Percentiles rank a stretch among this genome's conserved stretches.
phyloP scores from a whole-genome alignment of 495 filamentous ascomycete species.

The Hyphodiscus hymeniophilus region DNA sequence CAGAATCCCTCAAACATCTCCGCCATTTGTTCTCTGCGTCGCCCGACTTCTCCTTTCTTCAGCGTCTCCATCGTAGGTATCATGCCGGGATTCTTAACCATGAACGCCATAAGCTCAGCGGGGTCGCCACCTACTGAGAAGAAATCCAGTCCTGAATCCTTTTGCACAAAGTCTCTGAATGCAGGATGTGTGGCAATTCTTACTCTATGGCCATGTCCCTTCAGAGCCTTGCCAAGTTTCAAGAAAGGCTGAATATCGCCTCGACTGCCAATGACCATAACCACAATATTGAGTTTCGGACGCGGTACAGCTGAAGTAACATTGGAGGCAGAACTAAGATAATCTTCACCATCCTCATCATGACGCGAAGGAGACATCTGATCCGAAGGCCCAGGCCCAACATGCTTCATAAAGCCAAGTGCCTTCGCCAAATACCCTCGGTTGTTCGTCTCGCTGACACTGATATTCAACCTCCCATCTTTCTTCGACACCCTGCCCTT shows the following conservation, averaged over 20 bases:
- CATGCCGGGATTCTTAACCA: conserved; percentile 74
- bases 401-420: no score
- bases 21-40: conserved; percentile 52
- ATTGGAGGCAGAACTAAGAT: no score
- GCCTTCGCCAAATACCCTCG: no score
- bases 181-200: conserved; percentile 64
- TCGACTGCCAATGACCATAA: conserved; percentile 70
- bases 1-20: conserved; percentile 66
- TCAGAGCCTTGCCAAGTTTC: conserved; percentile 53
- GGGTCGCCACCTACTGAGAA: conserved; percentile 72
- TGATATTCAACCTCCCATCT: no score
- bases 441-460: no score
- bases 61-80: conserved; percentile 60
- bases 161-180: conserved; percentile 57
- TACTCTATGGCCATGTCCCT: conserved; percentile 58
- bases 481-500: no score
- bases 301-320: conserved; percentile 15
- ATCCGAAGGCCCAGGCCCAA: no score
- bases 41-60: conserved; percentile 54
- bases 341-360: no score
- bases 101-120: conserved; percentile 69
- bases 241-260: conserved; percentile 72
- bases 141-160: conserved; percentile 58
- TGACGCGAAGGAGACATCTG: no score
- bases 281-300: conserved; percentile 61